phyloP scores from a whole-genome alignment of 2,329 filamentous ascomycete genomes.

The Sphaerulina musiva region DNA sequence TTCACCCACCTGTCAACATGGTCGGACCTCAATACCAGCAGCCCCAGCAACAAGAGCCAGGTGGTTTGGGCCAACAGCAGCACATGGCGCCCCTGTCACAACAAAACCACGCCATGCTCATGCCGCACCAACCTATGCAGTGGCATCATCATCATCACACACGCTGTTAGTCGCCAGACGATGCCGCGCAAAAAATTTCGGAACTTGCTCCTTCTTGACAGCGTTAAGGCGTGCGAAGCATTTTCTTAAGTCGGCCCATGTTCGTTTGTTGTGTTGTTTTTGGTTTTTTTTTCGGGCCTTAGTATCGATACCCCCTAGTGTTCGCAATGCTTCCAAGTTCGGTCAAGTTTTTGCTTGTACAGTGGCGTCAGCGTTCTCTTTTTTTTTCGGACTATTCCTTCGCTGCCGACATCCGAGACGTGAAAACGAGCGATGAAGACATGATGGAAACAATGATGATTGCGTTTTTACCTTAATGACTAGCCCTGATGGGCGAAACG shows the following conservation, averaged over 20 bases:
- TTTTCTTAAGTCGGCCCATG: not conserved
- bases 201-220: conserved; percentile 3
- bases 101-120: not conserved
- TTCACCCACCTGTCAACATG: conserved; percentile 11
- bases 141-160: conserved; percentile 3
- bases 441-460: conserved; percentile 11
- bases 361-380: conserved; percentile 4
- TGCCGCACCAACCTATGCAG: not conserved
- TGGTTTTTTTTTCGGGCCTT: not conserved
- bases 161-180: not conserved
- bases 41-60: conserved; percentile 4
- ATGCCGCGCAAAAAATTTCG: not conserved
- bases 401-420: conserved; percentile 7
- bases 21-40: conserved; percentile 5
- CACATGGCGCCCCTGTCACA: conserved; percentile 11
- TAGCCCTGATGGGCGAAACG: not conserved
- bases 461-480: not conserved
- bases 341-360: conserved; percentile 7
- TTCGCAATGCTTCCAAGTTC: not conserved
- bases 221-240: conserved; percentile 16
- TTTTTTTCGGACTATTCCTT: not conserved
- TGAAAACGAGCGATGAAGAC: conserved; percentile 18
- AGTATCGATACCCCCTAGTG: not conserved
- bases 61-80: conserved; percentile 9
- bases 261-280: not conserved